These are phyloP conservation scores for Ophiosphaerella korrae DNA, from an alignment of 2,329 filamentous ascomycete species.

Conservation along the genomic window DNA sequence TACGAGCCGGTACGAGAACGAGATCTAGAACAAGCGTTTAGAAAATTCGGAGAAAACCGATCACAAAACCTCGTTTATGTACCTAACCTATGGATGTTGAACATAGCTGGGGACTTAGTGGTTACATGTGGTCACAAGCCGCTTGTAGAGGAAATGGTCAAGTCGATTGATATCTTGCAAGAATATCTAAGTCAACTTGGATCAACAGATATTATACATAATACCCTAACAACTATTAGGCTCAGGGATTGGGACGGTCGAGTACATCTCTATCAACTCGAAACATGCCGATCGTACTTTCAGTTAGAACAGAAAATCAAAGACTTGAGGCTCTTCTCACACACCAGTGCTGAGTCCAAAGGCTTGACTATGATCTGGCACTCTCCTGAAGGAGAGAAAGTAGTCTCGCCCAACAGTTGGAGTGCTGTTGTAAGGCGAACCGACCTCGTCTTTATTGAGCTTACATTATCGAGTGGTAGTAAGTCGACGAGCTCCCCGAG, in stretches of 20 bases:
- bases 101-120: conserved; percentile 29
- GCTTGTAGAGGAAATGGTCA: conserved; percentile 27
- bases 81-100: conserved; percentile 39
- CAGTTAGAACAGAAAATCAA: conserved; percentile 37
- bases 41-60: conserved; percentile 23
- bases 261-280: conserved; percentile 23
- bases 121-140: conserved; percentile 35
- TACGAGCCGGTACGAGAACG: conserved; percentile 37
- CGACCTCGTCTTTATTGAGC: conserved; percentile 27
- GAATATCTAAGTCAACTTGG: conserved; percentile 24
- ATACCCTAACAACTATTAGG: conserved; percentile 19
- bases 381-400: conserved; percentile 2
- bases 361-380: conserved; percentile 15
- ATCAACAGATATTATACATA: not conserved
- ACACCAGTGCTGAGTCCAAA: not conserved
- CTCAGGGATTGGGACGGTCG: conserved; percentile 28
- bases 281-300: conserved; percentile 36
- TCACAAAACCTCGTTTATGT: conserved; percentile 31
- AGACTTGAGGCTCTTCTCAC: conserved; percentile 8
- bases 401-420: conserved; percentile 27
- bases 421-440: conserved; percentile 16
- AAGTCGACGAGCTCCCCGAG: not conserved
- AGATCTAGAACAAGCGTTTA: conserved; percentile 38
- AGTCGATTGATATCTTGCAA: conserved; percentile 30
- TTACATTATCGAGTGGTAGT: conserved; percentile 12